These are phyloP conservation scores for Fennellomyces sp. DNA, from an alignment of 371 early-diverging fungal genomes.

Conservation along the genomic window DNA sequence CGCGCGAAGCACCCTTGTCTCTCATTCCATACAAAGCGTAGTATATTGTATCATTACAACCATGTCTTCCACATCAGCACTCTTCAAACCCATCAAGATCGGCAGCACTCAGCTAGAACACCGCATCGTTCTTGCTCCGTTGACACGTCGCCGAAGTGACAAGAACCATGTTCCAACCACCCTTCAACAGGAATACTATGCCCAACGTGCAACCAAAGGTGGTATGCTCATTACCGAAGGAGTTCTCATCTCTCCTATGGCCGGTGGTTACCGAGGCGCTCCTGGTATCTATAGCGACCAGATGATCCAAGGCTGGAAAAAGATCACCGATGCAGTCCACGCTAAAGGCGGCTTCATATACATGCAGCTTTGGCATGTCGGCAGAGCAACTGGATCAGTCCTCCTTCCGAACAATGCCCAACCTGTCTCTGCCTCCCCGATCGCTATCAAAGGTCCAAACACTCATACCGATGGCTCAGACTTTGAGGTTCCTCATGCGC, in stretches of 20 bases:
- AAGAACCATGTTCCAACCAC: slow-evolving; percentile 32
- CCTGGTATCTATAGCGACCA: slow-evolving; percentile 55
- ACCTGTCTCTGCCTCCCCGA: slow-evolving; percentile 24
- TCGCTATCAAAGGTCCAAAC: slow-evolving; percentile 22
- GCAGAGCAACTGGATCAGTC: slow-evolving; percentile 11
- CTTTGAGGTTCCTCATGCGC: slow-evolving; percentile 58
- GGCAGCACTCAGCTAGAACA: slow-evolving; percentile 35
- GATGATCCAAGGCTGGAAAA: slow-evolving; percentile 61
- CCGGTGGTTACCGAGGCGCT: slow-evolving; percentile 32
- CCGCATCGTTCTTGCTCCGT: slow-evolving; percentile 55
- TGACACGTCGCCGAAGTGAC: slow-evolving; percentile 51
- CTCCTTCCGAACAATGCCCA: slow-evolving; percentile 6
- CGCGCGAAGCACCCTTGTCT: too few relatives aligned
- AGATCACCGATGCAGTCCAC: slow-evolving; percentile 60
- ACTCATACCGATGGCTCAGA: background rate
- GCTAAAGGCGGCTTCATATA: slow-evolving; percentile 57
- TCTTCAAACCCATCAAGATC: slow-evolving; percentile 34
- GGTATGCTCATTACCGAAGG: slow-evolving; percentile 67
- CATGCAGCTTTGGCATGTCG: slow-evolving; percentile 40
- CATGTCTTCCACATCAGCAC: slow-evolving; percentile 1
- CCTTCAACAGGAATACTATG: slow-evolving; percentile 54
- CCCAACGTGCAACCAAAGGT: slow-evolving; percentile 56
- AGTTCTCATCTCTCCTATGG: slow-evolving; percentile 42
- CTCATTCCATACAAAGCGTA: too few relatives aligned
- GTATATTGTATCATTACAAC: too few relatives aligned